Base-by-base conservation (phyloP, 1,284 basidiomycete species). In the Pyrrhoderma lamaoense region DNA sequence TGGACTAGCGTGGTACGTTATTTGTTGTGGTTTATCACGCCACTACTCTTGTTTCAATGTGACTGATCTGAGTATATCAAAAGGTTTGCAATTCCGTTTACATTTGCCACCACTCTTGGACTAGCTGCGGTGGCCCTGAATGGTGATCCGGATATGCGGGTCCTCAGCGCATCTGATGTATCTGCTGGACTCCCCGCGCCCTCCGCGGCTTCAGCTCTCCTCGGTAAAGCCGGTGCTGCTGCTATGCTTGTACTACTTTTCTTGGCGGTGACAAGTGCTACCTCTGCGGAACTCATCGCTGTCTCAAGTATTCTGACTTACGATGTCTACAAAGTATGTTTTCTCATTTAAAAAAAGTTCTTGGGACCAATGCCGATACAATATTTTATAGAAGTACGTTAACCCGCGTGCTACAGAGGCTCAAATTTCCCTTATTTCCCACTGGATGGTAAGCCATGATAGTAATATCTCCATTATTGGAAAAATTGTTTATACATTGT, bases 281-380 rank as follows among this genome's bases (percentile, higher is more conserved):
- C 85, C 16, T 84, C 84, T 19, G 93, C 93, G 3, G 93, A 97
- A 67, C 76, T 94, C 48, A 93, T 95, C 59, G 93, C 93, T 0
- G 87, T 90, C 2, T 88, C 85, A 3, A 81, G 80, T 0, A 62
- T 93, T 50, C 62, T 92, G 60, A 92, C 90, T 0, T 93, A 90
- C 61, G 90, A 93, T 66, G 74, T 87, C 40, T 81, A 80, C 67
- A 74, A 72, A 64, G 68, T 68, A 42, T 11, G 59, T 36, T 45
- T 5, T 31, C n/a, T n/a, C n/a, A n/a, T n/a, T n/a, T 5, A 31
- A 5, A 31, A 31, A 31, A 31, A 5, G 27, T 5, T 31, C 27
- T 31, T 31, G 27, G 27, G 11, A 5, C 11, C 27, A 11, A 31
- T 31, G 27, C 11, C 11, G 5, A 31, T 31, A 31, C 11, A 11